Evolutionary conservation across 73 alveolate genomes (phyloP).

Genomic region (Paramecium octaurelia): DNA sequence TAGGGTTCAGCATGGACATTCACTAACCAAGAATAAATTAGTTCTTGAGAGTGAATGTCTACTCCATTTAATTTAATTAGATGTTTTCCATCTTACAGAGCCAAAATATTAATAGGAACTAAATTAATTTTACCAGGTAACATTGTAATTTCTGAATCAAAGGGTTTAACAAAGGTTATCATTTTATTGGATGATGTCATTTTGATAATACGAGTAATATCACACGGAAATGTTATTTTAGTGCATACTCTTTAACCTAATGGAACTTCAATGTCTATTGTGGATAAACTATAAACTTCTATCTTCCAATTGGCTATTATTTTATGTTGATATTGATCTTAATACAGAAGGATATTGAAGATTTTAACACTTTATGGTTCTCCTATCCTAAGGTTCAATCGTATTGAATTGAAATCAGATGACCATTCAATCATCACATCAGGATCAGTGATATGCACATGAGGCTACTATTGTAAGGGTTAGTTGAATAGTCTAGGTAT

Average conservation of each 20-base stretch:
- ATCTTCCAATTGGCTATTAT: conserved; percentile 54
- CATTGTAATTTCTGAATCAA: background rate
- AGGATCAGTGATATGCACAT: conserved; percentile 2
- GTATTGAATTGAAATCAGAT: conserved; percentile 32
- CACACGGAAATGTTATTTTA: conserved; percentile 35
- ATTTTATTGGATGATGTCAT: background rate
- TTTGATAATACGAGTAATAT: background rate
- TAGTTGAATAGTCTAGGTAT: conserved; percentile 41
- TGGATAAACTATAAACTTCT: conserved; percentile 54
- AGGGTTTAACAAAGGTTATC: background rate
- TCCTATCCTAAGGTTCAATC: conserved; percentile 46
- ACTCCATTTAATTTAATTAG: background rate
- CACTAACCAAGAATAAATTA: conserved; percentile 27
- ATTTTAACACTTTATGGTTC: conserved; percentile 23
- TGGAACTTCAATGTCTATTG: conserved; percentile 16
- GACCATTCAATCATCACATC: conserved; percentile 51
- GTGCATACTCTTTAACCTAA: conserved; percentile 1
- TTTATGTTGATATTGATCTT: conserved; percentile 14
- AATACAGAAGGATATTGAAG: conserved; percentile 32
- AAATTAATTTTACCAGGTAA: conserved; percentile 38
- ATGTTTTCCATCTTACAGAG: background rate
- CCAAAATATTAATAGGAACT: background rate
- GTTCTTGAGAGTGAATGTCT: background rate
- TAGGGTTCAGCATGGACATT: background rate
- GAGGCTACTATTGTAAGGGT: background rate